Evolutionary conservation across 2,329 filamentous ascomycete species (phyloP).

Genomic region (Aotearoamyces nothofagi): DNA sequence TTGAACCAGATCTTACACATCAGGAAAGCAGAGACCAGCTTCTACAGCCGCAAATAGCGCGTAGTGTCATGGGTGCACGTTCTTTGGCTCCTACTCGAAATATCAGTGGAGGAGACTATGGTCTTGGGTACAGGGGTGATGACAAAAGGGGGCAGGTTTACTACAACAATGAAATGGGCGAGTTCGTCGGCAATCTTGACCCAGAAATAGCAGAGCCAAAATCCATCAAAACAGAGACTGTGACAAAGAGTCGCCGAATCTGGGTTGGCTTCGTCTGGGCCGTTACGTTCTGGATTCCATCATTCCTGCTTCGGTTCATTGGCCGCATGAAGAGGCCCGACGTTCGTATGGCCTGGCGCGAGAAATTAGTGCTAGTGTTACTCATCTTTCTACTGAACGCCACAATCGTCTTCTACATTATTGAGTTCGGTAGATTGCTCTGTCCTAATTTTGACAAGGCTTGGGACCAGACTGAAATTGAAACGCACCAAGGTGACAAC

Average conservation of each 20-base stretch:
- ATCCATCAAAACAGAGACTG: conserved; percentile 54
- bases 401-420: conserved; percentile 79
- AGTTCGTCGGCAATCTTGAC: conserved; percentile 56
- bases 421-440: conserved; percentile 67
- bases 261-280: conserved; percentile 81
- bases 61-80: conserved; percentile 32
- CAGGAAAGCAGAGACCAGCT: conserved; percentile 62
- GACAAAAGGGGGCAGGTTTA: conserved; percentile 57
- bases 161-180: conserved; percentile 52
- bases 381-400: conserved; percentile 73
- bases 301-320: conserved; percentile 60
- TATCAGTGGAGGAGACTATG: conserved; percentile 62
- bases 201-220: conserved; percentile 65
- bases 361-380: conserved; percentile 74
- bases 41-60: conserved; percentile 28
- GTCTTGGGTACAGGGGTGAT: conserved; percentile 76
- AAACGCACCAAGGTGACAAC: conserved; percentile 50
- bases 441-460: conserved; percentile 89
- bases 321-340: conserved; percentile 96
- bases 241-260: conserved; percentile 46
- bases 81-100: conserved; percentile 49
- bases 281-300: conserved; percentile 89
- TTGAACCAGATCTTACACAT: conserved; percentile 45
- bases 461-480: conserved; percentile 60
- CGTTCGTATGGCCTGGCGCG: conserved; percentile 92